phyloP scores from a whole-genome alignment of 768 basidiomycete species.

The Rhodotorula babjevae region DNA sequence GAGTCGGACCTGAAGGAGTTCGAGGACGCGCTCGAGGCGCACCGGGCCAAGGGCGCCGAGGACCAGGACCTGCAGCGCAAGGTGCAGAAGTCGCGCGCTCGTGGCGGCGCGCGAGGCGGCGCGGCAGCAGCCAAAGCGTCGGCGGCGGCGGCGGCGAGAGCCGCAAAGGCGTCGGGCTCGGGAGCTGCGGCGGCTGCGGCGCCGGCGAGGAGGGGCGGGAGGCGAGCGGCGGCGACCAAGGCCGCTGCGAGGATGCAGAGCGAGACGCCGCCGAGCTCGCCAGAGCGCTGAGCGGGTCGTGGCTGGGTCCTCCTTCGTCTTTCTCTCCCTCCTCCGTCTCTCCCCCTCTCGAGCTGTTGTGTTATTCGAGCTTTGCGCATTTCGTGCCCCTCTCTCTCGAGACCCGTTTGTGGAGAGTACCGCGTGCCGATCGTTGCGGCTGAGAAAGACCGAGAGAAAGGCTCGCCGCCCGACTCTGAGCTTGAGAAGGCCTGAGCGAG shows the following conservation, averaged over 20 bases:
- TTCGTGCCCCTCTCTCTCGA: not conserved
- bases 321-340: constrained; percentile 2
- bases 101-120: not conserved
- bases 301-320: not conserved
- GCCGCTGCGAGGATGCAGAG: not conserved
- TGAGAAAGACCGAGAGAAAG: not conserved
- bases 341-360: not conserved
- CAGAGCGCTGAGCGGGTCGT: not conserved
- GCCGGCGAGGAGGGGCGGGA: too few species aligned
- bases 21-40: constrained; percentile 77
- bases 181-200: not conserved
- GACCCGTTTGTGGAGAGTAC: constrained; percentile 10
- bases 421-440: too few species aligned
- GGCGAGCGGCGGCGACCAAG: too few species aligned
- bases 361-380: not conserved
- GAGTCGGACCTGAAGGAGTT: constrained; percentile 93
- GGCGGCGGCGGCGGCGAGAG: not conserved
- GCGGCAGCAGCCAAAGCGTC: too few species aligned
- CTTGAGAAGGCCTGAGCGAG: too few species aligned
- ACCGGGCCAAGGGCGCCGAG: constrained; percentile 77
- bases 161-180: not conserved
- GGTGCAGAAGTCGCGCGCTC: constrained; percentile 28
- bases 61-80: constrained; percentile 60
- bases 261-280: constrained; percentile 16
- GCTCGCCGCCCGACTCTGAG: too few species aligned